These are phyloP conservation scores for Monosporascus sp. DNA, from an alignment of 2,329 filamentous ascomycete species.

Conservation along the genomic window DNA sequence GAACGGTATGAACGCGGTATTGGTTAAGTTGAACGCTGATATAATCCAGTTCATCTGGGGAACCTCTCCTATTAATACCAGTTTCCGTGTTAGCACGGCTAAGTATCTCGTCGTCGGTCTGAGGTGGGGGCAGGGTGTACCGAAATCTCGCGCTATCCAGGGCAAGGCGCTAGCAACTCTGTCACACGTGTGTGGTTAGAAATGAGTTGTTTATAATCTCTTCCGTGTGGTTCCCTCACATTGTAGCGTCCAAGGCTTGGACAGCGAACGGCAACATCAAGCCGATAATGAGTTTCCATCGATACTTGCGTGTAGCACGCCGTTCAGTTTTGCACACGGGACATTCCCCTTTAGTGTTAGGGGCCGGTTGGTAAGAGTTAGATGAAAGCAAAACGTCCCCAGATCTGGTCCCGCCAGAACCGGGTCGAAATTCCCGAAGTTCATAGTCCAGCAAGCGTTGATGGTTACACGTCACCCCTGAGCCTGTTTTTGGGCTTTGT, in stretches of 20 bases:
- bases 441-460: too few species aligned
- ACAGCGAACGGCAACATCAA: constrained; percentile 57
- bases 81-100: constrained; percentile 1
- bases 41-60: constrained; percentile 66
- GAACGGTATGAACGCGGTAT: constrained; percentile 61
- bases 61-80: constrained; percentile 35
- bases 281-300: constrained; percentile 56
- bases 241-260: constrained; percentile 60
- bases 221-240: constrained; percentile 24
- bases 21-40: constrained; percentile 63
- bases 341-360: constrained; percentile 14
- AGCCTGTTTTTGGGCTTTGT: too few species aligned
- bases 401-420: too few species aligned
- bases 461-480: too few species aligned
- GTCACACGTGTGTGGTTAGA: not conserved
- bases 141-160: constrained; percentile 61
- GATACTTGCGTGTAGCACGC: constrained; percentile 34
- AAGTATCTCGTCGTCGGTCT: not conserved
- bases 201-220: constrained; percentile 14
- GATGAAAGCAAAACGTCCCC: too few species aligned
- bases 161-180: constrained; percentile 52
- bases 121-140: constrained; percentile 31
- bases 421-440: too few species aligned
- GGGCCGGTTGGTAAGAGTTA: too few species aligned
- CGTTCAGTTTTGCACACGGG: constrained; percentile 29